Conservation (phyloP, 768 basidiomycete species). For the Baorangia bicolor region DNA sequence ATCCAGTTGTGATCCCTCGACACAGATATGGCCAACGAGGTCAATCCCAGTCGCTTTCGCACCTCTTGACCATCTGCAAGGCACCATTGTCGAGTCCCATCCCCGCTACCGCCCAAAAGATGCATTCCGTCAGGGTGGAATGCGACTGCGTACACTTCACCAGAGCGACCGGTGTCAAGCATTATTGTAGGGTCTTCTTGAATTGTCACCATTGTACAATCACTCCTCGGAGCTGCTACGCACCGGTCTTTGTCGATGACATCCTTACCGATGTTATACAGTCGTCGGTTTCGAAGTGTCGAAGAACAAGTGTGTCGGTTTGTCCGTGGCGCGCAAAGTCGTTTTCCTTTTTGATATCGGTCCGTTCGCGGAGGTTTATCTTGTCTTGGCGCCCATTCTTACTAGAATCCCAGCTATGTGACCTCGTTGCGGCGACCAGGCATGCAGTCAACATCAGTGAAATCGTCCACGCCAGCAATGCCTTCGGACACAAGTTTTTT, state of each 20-base stretch:
- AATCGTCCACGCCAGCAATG: too few species aligned
- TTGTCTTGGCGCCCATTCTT: not conserved
- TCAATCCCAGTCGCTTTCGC: not conserved
- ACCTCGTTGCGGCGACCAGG: too few species aligned
- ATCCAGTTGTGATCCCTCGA: not conserved
- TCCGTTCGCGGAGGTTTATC: too few species aligned
- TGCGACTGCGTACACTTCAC: not conserved
- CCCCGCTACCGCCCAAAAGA: not conserved
- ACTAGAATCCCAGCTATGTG: too few species aligned
- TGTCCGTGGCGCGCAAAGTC: not conserved
- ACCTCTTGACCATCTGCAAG: not conserved
- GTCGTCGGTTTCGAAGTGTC: not conserved
- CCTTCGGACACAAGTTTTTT: too few species aligned
- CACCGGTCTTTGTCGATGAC: not conserved
- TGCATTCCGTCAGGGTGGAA: not conserved
- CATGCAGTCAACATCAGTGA: too few species aligned
- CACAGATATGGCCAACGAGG: not conserved
- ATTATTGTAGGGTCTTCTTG: not conserved
- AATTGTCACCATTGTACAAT: not conserved
- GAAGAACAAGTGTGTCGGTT: not conserved
- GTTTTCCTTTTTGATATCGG: not conserved
- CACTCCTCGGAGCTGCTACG: not conserved
- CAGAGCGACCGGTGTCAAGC: not conserved
- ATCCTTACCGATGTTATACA: too few species aligned
- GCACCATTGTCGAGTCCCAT: not conserved